phyloP scores from a whole-genome alignment of 1,139 yeast genomes.

The Kluyveromyces marxianus region DNA sequence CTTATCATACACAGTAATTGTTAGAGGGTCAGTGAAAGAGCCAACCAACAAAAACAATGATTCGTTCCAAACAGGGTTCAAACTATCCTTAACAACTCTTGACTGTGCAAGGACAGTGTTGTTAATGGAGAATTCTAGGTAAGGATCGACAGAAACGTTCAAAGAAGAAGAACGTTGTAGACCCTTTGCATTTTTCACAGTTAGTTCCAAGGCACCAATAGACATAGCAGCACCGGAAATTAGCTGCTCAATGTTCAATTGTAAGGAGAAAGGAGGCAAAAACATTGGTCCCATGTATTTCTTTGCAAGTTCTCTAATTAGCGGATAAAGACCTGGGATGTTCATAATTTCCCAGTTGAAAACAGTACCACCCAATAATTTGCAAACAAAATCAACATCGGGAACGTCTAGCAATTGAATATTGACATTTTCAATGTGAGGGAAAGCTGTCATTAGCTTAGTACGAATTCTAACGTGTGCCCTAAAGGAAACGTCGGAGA shows the following conservation, averaged over 20 bases:
- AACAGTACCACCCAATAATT: conserved; percentile 62
- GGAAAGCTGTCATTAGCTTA: conserved; percentile 84
- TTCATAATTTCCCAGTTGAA: conserved; percentile 83
- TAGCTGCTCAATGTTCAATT: conserved; percentile 83
- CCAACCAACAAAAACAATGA: conserved; percentile 60
- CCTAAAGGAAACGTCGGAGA: conserved; percentile 54
- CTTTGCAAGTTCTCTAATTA: conserved; percentile 75
- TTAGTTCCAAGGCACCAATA: conserved; percentile 74
- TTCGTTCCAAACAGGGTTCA: conserved; percentile 78
- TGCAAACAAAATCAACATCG: conserved; percentile 71
- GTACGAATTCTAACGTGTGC: conserved; percentile 72
- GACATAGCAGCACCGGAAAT: conserved; percentile 83
- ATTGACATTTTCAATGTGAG: conserved; percentile 87
- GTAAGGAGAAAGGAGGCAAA: conserved; percentile 84
- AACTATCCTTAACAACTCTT: conserved; percentile 54
- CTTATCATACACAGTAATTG: conserved; percentile 62
- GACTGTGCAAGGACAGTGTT: conserved; percentile 59
- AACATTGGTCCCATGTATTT: conserved; percentile 84
- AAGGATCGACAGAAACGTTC: conserved; percentile 86
- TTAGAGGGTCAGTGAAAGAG: conserved; percentile 73
- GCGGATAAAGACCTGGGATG: conserved; percentile 77
- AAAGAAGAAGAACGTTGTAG: conserved; percentile 56
- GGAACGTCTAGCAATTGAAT: conserved; percentile 82
- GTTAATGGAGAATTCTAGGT: conserved; percentile 62
- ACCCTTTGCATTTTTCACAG: conserved; percentile 56